Evolutionary conservation across 768 basidiomycete genomes (phyloP).

Genomic region (Mycena haematopus): DNA sequence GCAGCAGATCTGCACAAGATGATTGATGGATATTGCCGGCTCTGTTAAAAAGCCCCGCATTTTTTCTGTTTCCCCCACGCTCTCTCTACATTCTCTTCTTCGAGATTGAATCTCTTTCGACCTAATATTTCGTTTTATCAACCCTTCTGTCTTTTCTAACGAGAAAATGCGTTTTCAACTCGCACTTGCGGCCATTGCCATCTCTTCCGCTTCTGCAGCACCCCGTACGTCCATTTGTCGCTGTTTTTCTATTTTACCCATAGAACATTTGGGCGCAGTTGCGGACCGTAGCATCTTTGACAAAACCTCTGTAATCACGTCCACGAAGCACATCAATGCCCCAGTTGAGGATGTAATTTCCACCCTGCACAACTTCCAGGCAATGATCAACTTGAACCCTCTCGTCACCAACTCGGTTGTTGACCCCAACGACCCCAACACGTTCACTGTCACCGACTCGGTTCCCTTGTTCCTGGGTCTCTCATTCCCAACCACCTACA

Average conservation of each 20-base stretch:
- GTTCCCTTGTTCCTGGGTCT: slow-evolving; percentile 27
- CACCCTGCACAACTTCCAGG: slow-evolving; percentile 26
- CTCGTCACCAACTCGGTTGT: slow-evolving; percentile 21
- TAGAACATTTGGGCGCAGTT: neutral
- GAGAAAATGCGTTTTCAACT: slow-evolving; percentile 29
- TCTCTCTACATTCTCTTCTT: neutral
- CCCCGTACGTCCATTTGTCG: slow-evolving; percentile 6
- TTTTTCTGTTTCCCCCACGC: neutral
- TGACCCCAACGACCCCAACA: slow-evolving; percentile 24
- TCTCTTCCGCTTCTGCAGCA: slow-evolving; percentile 15
- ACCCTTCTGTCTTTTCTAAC: neutral
- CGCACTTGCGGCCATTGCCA: slow-evolving; percentile 11
- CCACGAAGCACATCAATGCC: slow-evolving; percentile 29
- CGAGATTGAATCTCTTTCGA: slow-evolving; percentile 20
- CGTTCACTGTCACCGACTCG: slow-evolving; percentile 21
- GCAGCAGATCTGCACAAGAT: too few species aligned
- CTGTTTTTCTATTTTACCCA: neutral
- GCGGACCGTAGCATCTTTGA: slow-evolving; percentile 23
- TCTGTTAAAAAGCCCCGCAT: too few species aligned
- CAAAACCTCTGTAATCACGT: slow-evolving; percentile 23
- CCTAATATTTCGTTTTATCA: neutral
- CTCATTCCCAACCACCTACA: slow-evolving; percentile 25
- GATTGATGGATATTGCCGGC: too few species aligned
- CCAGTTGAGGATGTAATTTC: slow-evolving; percentile 25
- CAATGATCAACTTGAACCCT: slow-evolving; percentile 30